Base-by-base conservation (phyloP, 371 early-diverging fungal species). In the Mortierella sp. region DNA sequence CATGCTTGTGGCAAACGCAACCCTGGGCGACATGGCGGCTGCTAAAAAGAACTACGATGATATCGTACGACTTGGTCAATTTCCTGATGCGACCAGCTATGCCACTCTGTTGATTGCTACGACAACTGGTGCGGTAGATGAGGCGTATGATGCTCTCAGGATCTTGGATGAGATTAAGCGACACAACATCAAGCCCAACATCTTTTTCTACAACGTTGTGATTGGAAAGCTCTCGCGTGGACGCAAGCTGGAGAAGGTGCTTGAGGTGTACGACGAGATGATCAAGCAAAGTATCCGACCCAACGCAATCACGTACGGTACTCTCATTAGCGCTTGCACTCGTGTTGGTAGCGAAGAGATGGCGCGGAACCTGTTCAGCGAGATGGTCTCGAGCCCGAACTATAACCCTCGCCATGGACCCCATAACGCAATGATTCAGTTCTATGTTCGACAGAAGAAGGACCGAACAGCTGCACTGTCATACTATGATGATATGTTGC, bases 401-500 rank as follows among this genome's bases (percentile, higher is more conserved):
- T 88, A 85, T 66, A 81, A 84, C 37, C 88, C 89, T 30, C 87
- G 89, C 57, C 83, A 87, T 57, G 89, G 87, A 55, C 86, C 84
- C 7, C 89, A 82, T 68, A 89, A 89, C 60, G 81, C 83, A 44
- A 87, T 90, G 87, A 89, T 90, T 43, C 90, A 90, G 62, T 90
- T 85, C 57, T 89, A 90, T 61, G 83, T 85, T 16, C 87, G 88
- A 37, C 84, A 88, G 65, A 75, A 82, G 57, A 86, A 81, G 18
- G 81, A 90, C 56, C 88, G 87, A 44, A 80, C 83, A 45, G 85
- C 84, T 37, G 89, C 88, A 5, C 69, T 90, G 28, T 73, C 85
- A 6, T 90, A 85, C 60, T 89, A 82, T 47, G 82, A 86, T 5
- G 64, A 85, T 18, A 81, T 82, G 61, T 68, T 80, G 19, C 65